Conservation (phyloP, 2,329 filamentous ascomycete genomes). For the Neocucurbitaria cava region DNA sequence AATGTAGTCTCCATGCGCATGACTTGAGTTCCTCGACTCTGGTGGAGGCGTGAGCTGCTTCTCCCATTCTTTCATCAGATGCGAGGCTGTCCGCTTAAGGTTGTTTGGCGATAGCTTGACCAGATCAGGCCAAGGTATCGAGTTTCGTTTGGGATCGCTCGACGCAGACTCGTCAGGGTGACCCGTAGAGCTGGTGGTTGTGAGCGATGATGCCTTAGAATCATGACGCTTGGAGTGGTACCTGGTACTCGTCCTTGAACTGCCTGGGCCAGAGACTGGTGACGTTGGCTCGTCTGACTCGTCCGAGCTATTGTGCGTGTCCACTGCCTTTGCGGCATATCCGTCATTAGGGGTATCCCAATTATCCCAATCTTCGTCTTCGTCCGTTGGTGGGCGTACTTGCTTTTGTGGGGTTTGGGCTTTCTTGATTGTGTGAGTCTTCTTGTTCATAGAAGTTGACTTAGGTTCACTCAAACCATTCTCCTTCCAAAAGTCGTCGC, state of each 20-base stretch:
- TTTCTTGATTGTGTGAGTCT: slow-evolving; percentile 48
- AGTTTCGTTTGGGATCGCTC: slow-evolving; percentile 46
- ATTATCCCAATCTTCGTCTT: slow-evolving; percentile 62
- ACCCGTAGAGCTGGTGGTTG: slow-evolving; percentile 38
- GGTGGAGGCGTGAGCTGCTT: slow-evolving; percentile 68
- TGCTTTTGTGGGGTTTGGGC: slow-evolving; percentile 48
- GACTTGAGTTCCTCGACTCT: slow-evolving; percentile 39
- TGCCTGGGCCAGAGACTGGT: slow-evolving; percentile 51
- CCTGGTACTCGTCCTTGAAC: slow-evolving; percentile 62
- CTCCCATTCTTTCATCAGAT: slow-evolving; percentile 92
- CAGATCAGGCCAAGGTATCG: slow-evolving; percentile 71
- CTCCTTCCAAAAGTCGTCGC: slow-evolving; percentile 53
- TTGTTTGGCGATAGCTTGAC: slow-evolving; percentile 76
- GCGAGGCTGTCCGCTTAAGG: slow-evolving; percentile 81
- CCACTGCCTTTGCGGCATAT: slow-evolving; percentile 47
- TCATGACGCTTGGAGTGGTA: slow-evolving; percentile 52
- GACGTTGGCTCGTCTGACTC: slow-evolving; percentile 58
- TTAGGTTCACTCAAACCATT: slow-evolving; percentile 51
- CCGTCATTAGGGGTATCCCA: slow-evolving; percentile 60
- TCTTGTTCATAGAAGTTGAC: slow-evolving; percentile 44
- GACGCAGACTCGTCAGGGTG: slow-evolving; percentile 28
- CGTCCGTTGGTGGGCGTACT: slow-evolving; percentile 47
- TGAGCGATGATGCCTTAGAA: slow-evolving; percentile 46
- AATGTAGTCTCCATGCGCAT: slow-evolving; percentile 46
- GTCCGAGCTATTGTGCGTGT: slow-evolving; percentile 52